Evolutionary conservation across 257 asterid species (phyloP), one percentile per base, ranked within the genome.

Genomic region (Handroanthus guayacan): DNA sequence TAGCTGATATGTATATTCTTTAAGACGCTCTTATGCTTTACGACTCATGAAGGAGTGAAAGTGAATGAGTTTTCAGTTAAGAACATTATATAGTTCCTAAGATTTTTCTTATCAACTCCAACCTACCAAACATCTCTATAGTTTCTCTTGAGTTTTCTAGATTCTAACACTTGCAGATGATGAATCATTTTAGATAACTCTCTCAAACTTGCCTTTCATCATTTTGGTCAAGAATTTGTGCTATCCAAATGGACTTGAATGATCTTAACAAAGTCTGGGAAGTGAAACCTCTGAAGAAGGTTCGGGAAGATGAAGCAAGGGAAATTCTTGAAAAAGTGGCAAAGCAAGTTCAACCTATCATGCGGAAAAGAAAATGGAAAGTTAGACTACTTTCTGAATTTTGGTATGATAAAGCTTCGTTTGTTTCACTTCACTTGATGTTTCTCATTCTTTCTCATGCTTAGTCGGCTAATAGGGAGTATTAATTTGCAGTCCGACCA

Each of bases 221-320:
- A 39, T 60, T 61, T 72, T 48, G 68, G 78, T 81, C 74, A 64
- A 17, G 77, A 10, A 11, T 76, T 77, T 65, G 79, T 63, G 54
- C 71, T 67, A 10, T 83, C 74, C 51, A 7, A 17, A 92, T 89
- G 96, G 89, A 92, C 84, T 85, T 91, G 73, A 86, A 88, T 74
- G 94, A 91, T 85, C 96, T 91, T 52, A 88, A 89, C 92, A 93
- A 91, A 82, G 97, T 93, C 45, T 89, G 97, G 98, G 96, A 93
- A 74, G 83, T 91, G 71, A 86, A 82, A 69, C 86, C 96, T 64
- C 85, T 93, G 16, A 86, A 83, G 77, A 89, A 87, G 84, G 83
- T 78, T 14, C 84, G 92, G 51, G 97, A 91, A 74, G 89, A 84
- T 73, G 98, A 87, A 79, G 93, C 97, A 1, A 84, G 68, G 85